phyloP scores from a whole-genome alignment of 106 monocot species.

The Dendrobium officinale region DNA sequence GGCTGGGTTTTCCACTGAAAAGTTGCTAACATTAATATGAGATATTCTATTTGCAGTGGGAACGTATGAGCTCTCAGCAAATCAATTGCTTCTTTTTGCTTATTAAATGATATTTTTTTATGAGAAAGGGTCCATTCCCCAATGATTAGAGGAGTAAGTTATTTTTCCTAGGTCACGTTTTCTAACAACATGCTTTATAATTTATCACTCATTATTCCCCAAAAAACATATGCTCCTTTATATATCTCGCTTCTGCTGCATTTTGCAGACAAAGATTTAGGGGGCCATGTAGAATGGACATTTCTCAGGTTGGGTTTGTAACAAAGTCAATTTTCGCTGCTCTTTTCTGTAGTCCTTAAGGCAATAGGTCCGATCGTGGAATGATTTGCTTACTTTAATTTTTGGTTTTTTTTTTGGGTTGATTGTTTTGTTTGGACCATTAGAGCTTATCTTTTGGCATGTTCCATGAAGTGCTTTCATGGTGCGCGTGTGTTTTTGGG shows the following conservation, averaged over 20 bases:
- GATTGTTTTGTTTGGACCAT: neutral
- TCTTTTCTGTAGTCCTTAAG: neutral
- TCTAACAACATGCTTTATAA: too few species aligned
- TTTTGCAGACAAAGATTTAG: neutral
- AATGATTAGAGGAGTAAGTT: too few species aligned
- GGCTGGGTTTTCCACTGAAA: neutral
- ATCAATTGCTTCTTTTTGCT: neutral
- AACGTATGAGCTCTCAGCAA: neutral
- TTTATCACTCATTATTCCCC: too few species aligned
- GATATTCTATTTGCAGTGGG: neutral
- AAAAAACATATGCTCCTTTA: neutral
- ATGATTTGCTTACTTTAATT: neutral
- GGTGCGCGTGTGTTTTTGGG: neutral
- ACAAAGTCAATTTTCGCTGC: neutral
- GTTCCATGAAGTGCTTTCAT: neutral
- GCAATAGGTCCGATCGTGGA: neutral
- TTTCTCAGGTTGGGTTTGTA: neutral
- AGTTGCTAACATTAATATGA: neutral
- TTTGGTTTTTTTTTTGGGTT: neutral
- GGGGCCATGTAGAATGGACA: neutral
- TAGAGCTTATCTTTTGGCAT: neutral
- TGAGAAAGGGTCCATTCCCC: neutral
- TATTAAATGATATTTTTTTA: neutral
- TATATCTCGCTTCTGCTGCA: neutral
- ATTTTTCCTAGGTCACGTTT: too few species aligned